Percentiles rank a stretch among this genome's conserved stretches.
Evolutionary conservation across 176 grass and related monocot species (phyloP).

Genomic region (Rhynchospora tenuis): DNA sequence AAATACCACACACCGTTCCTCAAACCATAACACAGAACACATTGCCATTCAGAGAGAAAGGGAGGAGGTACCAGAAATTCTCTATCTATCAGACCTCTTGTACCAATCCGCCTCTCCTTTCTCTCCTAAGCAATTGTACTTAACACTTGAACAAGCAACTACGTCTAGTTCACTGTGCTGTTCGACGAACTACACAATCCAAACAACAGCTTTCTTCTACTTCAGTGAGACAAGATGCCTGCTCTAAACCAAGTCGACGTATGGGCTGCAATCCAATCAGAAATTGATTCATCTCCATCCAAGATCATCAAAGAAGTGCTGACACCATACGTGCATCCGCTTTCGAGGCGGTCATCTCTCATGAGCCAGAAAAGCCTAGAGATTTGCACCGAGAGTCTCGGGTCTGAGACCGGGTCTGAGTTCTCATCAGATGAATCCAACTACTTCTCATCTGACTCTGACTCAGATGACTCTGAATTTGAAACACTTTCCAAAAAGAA

Average conservation of each 20-base stretch:
- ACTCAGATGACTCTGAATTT: conserved; percentile 7
- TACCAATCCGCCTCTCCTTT: neutral
- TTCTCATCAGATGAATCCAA: conserved; percentile 15
- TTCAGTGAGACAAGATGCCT: conserved; percentile 11
- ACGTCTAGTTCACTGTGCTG: neutral
- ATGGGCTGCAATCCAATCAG: conserved; percentile 65
- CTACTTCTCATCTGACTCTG: conserved; percentile 33
- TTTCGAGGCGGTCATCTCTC: conserved; percentile 49
- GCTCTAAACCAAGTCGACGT: conserved; percentile 38
- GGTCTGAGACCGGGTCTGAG: conserved; percentile 78
- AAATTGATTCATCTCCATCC: neutral
- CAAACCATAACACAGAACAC: conserved; percentile 7
- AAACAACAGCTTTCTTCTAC: neutral
- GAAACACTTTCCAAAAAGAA: conserved; percentile 18
- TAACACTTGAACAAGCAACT: neutral
- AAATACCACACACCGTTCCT: conserved; percentile 12
- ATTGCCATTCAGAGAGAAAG: conserved; percentile 10
- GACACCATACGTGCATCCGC: conserved; percentile 55
- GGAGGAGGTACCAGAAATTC: neutral
- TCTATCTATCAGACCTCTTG: neutral
- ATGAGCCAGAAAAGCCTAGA: conserved; percentile 89
- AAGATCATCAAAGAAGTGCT: neutral
- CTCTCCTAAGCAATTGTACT: neutral
- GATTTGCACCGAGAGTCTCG: conserved; percentile 97
- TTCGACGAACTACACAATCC: neutral